These are phyloP conservation scores for Coffea humblotiana DNA, from an alignment of 305 asterid genomes.

Conservation along the genomic window DNA sequence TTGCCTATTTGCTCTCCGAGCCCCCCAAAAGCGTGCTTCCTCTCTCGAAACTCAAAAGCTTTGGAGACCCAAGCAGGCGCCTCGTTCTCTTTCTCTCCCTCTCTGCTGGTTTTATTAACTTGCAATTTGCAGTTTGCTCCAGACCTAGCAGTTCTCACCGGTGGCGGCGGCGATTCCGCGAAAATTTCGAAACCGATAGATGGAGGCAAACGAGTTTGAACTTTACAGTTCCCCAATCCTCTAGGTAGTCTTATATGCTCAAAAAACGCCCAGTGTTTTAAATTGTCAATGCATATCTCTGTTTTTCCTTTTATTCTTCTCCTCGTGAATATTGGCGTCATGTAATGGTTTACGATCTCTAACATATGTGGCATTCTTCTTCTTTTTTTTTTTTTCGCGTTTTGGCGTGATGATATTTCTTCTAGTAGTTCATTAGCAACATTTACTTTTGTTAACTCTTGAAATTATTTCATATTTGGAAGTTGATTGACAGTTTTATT, in stretches of 20 bases:
- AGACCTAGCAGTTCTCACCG: not conserved
- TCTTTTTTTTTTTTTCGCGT: not conserved
- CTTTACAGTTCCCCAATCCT: conserved; percentile 31
- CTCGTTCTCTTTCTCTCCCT: not conserved
- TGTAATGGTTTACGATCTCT: not conserved
- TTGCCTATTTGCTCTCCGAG: not conserved
- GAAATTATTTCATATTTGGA: not conserved
- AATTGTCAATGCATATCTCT: not conserved
- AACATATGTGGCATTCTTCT: no score
- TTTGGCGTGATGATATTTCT: not conserved
- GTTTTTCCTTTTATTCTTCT: not conserved
- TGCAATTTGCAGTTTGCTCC: not conserved
- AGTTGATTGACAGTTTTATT: not conserved
- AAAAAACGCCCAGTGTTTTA: not conserved
- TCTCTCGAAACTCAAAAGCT: not conserved
- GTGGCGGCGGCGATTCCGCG: not conserved
- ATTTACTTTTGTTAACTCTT: not conserved
- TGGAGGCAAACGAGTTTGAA: conserved; percentile 69
- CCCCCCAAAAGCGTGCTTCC: not conserved
- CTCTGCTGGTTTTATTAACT: not conserved
- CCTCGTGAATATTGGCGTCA: not conserved
- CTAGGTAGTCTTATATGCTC: conserved; percentile 2
- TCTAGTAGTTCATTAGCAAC: not conserved
- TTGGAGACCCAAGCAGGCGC: not conserved
- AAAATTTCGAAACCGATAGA: conserved; percentile 17